Evolutionary conservation across 2,329 filamentous ascomycete species (phyloP), one percentile per base, ranked within the genome.

Genomic region (Polychaeton citri): DNA sequence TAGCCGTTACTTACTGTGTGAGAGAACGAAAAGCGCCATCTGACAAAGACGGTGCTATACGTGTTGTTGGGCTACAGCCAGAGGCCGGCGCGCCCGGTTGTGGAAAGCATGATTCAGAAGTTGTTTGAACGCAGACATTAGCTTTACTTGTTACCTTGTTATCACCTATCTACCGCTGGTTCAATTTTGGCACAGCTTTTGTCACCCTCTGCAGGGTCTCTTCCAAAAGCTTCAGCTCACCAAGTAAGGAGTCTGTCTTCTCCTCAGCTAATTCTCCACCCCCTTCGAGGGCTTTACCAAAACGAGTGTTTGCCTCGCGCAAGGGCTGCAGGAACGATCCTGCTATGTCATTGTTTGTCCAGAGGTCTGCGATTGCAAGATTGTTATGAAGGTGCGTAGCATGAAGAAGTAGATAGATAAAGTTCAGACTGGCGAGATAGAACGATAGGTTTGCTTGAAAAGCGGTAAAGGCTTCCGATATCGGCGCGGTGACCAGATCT

Each of bases 1-100:
- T 83, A 34, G 77, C 80, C 0, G 72, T 81, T 10, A 82, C 78
- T 46, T 83, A 83, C 55, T 82, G 78, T 47, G 76, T 74, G n/a
- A n/a, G n/a, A n/a, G n/a, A n/a, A n/a, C n/a, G n/a, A n/a, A n/a
- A n/a, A n/a, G n/a, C n/a, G n/a, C n/a, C n/a, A n/a, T n/a, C n/a
- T n/a, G n/a, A n/a, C n/a, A n/a, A n/a, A n/a, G n/a, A n/a, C n/a
- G n/a, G n/a, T n/a, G n/a, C n/a, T n/a, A n/a, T n/a, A n/a, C n/a
- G n/a, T n/a, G n/a, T n/a, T n/a, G n/a, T n/a, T n/a, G 61, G 54
- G 2, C 51, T 66, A n/a, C 61, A 64, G 44, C 56, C 65, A 6
- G 57, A 52, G 2, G 54, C 59, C 21, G 61, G 60, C 1, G 61
- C 59, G 2, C 38, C 65, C 54, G 59, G n/a, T 40, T 51, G 1